Evolutionary conservation across 495 filamentous ascomycete genomes (phyloP), one percentile per base, ranked within the genome.

Genomic region (Immersiella caudata): DNA sequence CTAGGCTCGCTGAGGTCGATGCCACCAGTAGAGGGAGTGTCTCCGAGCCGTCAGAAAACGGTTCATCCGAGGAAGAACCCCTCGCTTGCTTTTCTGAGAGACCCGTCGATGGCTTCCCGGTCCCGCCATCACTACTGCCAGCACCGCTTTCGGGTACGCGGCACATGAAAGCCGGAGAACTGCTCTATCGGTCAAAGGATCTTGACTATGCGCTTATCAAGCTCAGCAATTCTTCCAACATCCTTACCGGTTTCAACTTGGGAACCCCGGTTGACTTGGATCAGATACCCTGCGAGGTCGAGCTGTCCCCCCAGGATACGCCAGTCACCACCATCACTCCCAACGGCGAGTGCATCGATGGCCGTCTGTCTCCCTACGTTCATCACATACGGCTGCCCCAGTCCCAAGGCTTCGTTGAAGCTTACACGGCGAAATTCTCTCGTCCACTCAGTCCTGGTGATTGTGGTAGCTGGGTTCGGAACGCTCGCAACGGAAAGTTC

Each of bases 391-490:
- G 65, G 5, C 50, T 67, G 12, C 65, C 65, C 5, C 6, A 11
- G 49, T 26, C 65, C 8, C 46, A n/a, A 1, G 26, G 1, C 0
- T 67, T 67, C 46, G 8, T n/a, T 12, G 21, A 62, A 11, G 22
- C 57, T 0, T 67, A 62, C 40, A 14, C 29, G 0, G 65, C 58
- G 26, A 62, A 26, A 18, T 4, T 67, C 21, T 9, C 46, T 20
- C 2, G 16, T 6, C 65, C 58, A 1, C 51, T 62, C 1, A 26
- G 20, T 0, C 24, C 26, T 2, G 73, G 73, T 5, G 73, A 75
- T 46, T 75, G 68, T 35, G 73, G 73, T 25, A 64, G 66, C 36
- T 75, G 73, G 73, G 62, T 75, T 11, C 18, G 64, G 14, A 56
- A 71, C 61, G 35, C 36, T 7, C 33, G 40, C 2, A 65, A 29